Evolutionary conservation across 2,329 filamentous ascomycete genomes (phyloP).

Genomic region (Neopestalotiopsis sp.): DNA sequence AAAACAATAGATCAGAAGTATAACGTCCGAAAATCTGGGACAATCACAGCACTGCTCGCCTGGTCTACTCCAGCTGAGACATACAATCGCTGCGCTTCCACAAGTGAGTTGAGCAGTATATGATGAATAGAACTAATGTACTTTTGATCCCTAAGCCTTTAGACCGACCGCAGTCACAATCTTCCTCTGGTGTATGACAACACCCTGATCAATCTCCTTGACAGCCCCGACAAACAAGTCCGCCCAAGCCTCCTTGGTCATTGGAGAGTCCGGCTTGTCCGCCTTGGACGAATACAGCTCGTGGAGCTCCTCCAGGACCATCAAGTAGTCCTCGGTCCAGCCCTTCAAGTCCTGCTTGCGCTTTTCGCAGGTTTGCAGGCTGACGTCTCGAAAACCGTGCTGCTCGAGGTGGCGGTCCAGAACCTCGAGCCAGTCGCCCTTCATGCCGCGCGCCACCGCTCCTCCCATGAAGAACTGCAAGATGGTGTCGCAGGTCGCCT

Average conservation of each 20-base stretch:
- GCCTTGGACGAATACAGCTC: conserved; percentile 25
- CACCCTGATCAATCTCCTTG: conserved; percentile 29
- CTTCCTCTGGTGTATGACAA: conserved; percentile 22
- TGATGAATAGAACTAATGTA: no score
- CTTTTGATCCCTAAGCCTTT: not conserved
- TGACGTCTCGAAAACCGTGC: conserved; percentile 22
- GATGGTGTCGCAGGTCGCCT: conserved; percentile 23
- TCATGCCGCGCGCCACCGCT: conserved; percentile 17
- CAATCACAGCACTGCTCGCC: no score
- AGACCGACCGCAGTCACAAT: not conserved
- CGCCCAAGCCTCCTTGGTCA: conserved; percentile 26
- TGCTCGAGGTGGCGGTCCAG: conserved; percentile 21
- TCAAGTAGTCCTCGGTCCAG: conserved; percentile 33
- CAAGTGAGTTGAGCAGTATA: no score
- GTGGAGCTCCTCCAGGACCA: conserved; percentile 30
- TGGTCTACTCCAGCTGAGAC: no score
- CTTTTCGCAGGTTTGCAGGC: not conserved
- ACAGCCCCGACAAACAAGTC: conserved; percentile 26
- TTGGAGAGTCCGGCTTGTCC: conserved; percentile 20
- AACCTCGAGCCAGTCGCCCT: conserved; percentile 17
- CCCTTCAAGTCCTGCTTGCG: conserved; percentile 27
- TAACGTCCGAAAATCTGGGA: no score
- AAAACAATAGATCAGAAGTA: no score
- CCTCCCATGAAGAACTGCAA: conserved; percentile 19
- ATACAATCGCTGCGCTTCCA: no score